Evolutionary conservation across 495 filamentous ascomycete species (phyloP).

Genomic region (Talaromyces liani): DNA sequence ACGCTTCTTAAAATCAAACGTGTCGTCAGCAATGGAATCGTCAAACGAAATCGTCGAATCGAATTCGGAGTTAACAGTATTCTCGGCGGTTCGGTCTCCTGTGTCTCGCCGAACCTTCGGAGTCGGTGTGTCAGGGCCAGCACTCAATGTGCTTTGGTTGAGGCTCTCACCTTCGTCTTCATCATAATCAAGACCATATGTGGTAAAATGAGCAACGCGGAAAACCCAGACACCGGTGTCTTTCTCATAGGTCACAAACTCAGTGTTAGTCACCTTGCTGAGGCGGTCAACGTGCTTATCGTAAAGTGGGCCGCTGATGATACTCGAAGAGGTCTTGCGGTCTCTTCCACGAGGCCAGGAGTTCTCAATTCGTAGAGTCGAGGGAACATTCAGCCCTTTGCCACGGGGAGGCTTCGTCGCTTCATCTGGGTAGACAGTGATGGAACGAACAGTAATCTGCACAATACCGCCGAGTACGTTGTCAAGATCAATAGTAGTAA

Average conservation of each 20-base stretch:
- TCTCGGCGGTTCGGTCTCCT: slow-evolving; percentile 18
- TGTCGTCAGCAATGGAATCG: slow-evolving; percentile 52
- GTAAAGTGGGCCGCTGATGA: slow-evolving; percentile 50
- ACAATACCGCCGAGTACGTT: slow-evolving; percentile 67
- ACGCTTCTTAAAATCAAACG: slow-evolving; percentile 72
- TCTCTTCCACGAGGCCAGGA: slow-evolving; percentile 77
- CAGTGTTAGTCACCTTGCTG: slow-evolving; percentile 66
- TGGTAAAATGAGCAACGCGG: slow-evolving; percentile 88
- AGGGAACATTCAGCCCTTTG: slow-evolving; percentile 84
- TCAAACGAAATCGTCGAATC: slow-evolving; percentile 42
- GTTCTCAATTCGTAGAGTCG: slow-evolving; percentile 75
- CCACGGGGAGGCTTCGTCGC: slow-evolving; percentile 71
- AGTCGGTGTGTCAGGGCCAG: slow-evolving; percentile 52
- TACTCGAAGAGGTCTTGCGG: slow-evolving; percentile 43
- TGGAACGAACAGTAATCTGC: slow-evolving; percentile 60
- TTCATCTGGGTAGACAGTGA: slow-evolving; percentile 77
- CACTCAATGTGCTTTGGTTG: slow-evolving; percentile 51
- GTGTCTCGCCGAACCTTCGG: slow-evolving; percentile 35
- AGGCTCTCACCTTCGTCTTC: slow-evolving; percentile 52
- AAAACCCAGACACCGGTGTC: slow-evolving; percentile 85
- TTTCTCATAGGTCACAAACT: slow-evolving; percentile 68
- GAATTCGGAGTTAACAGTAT: slow-evolving; percentile 35
- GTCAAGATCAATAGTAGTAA: slow-evolving; percentile 64
- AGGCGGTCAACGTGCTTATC: slow-evolving; percentile 79
- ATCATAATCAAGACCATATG: slow-evolving; percentile 86